A percentile compares a stretch with the other conserved stretches of the same genome.
phyloP scores from a whole-genome alignment of 1,284 basidiomycete genomes.

The Ceratobasidium theobromae region DNA sequence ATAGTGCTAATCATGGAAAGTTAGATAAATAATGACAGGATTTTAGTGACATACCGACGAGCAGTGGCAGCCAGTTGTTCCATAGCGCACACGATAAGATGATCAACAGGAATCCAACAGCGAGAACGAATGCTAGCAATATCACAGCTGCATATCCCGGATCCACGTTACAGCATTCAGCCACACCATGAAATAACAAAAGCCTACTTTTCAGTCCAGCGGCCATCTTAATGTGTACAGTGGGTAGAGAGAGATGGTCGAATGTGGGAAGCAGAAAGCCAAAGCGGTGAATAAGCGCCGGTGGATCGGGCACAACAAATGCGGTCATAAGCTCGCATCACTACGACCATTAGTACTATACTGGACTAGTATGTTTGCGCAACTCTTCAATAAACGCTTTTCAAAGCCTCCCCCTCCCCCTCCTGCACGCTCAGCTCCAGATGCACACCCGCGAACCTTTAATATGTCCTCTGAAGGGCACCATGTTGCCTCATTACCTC shows the following conservation, averaged over 20 bases:
- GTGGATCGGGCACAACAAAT: not conserved
- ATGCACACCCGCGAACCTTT: slow-evolving; percentile 16
- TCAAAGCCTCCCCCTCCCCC: slow-evolving; percentile 3
- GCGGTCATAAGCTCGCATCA: not conserved
- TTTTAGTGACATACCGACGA: slow-evolving; percentile 74
- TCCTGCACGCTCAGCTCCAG: not conserved
- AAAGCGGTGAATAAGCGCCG: slow-evolving; percentile 10
- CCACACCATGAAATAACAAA: not conserved
- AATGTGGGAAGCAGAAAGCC: slow-evolving; percentile 16
- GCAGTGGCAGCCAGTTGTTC: slow-evolving; percentile 94
- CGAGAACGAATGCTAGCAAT: slow-evolving; percentile 92
- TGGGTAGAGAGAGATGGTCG: slow-evolving; percentile 13
- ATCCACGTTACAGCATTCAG: slow-evolving; percentile 11
- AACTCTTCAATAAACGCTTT: slow-evolving; percentile 19
- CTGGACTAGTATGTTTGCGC: slow-evolving; percentile 4
- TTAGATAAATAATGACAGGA: slow-evolving; percentile 27
- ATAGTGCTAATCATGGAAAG: slow-evolving; percentile 64
- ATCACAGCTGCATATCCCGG: slow-evolving; percentile 80
- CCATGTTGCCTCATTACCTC: slow-evolving; percentile 48
- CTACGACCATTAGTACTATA: not conserved
- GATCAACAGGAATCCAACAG: slow-evolving; percentile 94
- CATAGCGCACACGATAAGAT: slow-evolving; percentile 97
- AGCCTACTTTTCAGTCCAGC: slow-evolving; percentile 38
- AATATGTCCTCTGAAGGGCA: slow-evolving; percentile 13
- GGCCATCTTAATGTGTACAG: slow-evolving; percentile 32